Base-by-base conservation (phyloP, 2,329 filamentous ascomycete species). In the Epichloe gansuensis region DNA sequence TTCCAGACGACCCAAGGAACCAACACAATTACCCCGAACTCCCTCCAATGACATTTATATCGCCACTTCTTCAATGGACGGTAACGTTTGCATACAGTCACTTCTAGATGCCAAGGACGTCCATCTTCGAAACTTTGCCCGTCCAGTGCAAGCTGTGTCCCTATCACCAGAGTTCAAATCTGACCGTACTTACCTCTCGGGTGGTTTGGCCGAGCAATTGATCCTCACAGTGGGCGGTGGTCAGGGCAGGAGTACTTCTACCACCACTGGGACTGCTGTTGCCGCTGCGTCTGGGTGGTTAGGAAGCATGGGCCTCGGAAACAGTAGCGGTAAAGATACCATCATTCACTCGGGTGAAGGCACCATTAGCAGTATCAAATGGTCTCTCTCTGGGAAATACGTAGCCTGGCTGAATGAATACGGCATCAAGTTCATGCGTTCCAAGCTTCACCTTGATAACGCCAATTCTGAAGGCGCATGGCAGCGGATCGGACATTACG, bases 391-490 rank as follows among this genome's bases (percentile, higher is more conserved):
- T 0, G 91, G 93, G 1, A 93, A 86, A 69, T 97, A 91, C 63
- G 86, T 96, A 1, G 88, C 84, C 0, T 98, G 93, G 93, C 78
- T 95, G 42, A 98, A 97, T 62, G 93, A 98, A 68, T 86, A 94
- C 62, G 93, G 93, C 4, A 94, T 97, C 65, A 96, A 96, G 67
- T 93, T 98, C 55, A 97, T 97, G 91, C 82, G 93, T 39, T 89
- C 89, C 4, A 88, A 93, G 64, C 65, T 94, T 21, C 82, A 91
- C 59, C 75, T 96, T 5, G 88, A 94, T 5, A 82, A 75, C 56
- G 77, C 77, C 12, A 86, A 95, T 62, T 72, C 78, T 2, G 91
- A 96, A 15, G 83, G 86, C 58, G 88, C 91, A 2, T 98, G 94
- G 94, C 95, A 93, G 67, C 80, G 91, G 9, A 88, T 98, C 57